Conservation (phyloP, 2,329 filamentous ascomycete species). For the Aspergillus neoniger region DNA sequence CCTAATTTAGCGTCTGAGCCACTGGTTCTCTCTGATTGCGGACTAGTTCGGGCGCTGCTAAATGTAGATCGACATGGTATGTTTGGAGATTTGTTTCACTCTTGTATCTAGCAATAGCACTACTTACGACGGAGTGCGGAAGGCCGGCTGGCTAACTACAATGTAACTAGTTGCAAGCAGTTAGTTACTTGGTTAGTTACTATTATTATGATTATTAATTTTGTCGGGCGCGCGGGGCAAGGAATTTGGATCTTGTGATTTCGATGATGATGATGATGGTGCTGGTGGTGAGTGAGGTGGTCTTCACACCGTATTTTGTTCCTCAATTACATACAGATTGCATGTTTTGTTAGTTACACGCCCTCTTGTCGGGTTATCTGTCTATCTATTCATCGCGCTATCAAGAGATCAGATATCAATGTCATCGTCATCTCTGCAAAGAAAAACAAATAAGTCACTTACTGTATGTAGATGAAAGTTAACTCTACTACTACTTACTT, state of each 20-base stretch:
- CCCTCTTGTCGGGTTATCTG: background rate
- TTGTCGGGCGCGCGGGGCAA: too few relatives aligned
- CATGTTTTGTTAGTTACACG: too few relatives aligned
- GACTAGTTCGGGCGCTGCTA: slow-evolving; percentile 1
- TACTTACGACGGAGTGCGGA: too few relatives aligned
- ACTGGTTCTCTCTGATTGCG: background rate
- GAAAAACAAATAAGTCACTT: background rate
- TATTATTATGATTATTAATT: background rate
- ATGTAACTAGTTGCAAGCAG: too few relatives aligned
- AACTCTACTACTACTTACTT: too few relatives aligned
- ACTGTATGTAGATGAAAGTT: background rate
- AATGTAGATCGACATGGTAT: slow-evolving; percentile 7
- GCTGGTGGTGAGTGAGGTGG: too few relatives aligned
- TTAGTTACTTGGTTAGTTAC: too few relatives aligned
- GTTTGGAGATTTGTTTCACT: slow-evolving; percentile 1
- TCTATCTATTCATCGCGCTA: too few relatives aligned
- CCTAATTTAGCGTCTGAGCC: background rate
- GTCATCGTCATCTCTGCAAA: too few relatives aligned
- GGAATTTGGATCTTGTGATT: background rate
- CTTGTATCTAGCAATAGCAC: background rate
- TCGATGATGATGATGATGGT: too few relatives aligned
- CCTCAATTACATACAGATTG: too few relatives aligned
- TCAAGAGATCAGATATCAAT: background rate
- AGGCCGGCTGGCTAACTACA: too few relatives aligned
- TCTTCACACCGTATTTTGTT: background rate